Conservation (phyloP, 768 basidiomycete genomes). For the Auriculariales sp. region DNA sequence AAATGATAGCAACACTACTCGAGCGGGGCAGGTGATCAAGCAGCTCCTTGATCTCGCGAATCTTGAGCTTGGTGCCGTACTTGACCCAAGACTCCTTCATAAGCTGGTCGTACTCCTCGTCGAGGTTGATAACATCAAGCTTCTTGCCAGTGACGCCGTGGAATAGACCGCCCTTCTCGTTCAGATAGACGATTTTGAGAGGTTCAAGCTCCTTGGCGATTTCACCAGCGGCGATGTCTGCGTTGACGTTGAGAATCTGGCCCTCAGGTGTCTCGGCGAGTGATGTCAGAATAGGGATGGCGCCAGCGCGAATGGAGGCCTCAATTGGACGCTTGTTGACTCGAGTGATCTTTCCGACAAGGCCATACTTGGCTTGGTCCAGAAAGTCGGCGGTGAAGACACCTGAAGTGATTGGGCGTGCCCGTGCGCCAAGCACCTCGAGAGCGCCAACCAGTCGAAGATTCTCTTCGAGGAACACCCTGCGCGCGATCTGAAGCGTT, state of each 20-base stretch:
- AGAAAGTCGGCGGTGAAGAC: slow-evolving; percentile 97
- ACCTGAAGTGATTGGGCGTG: slow-evolving; percentile 93
- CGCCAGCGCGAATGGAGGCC: slow-evolving; percentile 90
- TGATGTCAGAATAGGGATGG: slow-evolving; percentile 88
- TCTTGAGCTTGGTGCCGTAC: slow-evolving; percentile 95
- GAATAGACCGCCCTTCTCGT: slow-evolving; percentile 96
- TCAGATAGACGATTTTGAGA: slow-evolving; percentile 95
- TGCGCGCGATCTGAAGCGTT: slow-evolving; percentile 86
- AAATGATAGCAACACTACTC: slow-evolving; percentile 96
- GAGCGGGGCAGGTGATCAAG: slow-evolving; percentile 95
- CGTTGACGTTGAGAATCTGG: slow-evolving; percentile 98
- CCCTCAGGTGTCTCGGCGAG: slow-evolving; percentile 90
- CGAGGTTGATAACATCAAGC: slow-evolving; percentile 89
- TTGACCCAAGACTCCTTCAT: slow-evolving; percentile 99
- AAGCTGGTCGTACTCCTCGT: slow-evolving; percentile 93
- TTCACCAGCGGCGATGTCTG: slow-evolving; percentile 96
- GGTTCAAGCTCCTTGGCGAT: slow-evolving; percentile 96
- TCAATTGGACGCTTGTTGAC: slow-evolving; percentile 96
- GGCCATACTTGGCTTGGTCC: slow-evolving; percentile 85
- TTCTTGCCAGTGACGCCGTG: slow-evolving; percentile 97
- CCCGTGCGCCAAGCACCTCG: slow-evolving; percentile 89
- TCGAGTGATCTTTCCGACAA: slow-evolving; percentile 89
- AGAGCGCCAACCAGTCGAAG: slow-evolving; percentile 85
- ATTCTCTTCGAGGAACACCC: slow-evolving; percentile 96
- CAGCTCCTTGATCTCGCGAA: slow-evolving; percentile 98